A percentile compares a stretch with the other conserved stretches of the same genome.
Evolutionary conservation across 306 rosid genomes (phyloP).

Genomic region (Quercus glauca): DNA sequence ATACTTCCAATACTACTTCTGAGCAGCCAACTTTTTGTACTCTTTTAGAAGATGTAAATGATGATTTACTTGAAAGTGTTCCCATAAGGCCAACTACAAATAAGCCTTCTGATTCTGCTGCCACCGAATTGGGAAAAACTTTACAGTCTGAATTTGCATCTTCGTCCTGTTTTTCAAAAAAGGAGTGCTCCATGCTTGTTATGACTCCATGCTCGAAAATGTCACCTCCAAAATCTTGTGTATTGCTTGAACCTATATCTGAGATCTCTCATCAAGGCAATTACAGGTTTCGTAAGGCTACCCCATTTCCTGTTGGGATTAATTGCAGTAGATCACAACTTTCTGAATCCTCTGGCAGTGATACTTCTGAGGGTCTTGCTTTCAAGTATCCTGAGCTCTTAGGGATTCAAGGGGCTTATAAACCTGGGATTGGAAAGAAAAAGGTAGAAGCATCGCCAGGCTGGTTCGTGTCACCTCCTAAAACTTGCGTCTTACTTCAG

Average conservation of each 20-base stretch:
- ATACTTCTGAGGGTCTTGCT: slow-evolving; percentile 46
- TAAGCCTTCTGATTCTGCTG: slow-evolving; percentile 43
- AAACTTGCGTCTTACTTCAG: slow-evolving; percentile 77
- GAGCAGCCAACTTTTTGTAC: slow-evolving; percentile 24
- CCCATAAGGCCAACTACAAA: slow-evolving; percentile 32
- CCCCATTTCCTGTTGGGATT: slow-evolving; percentile 79
- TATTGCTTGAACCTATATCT: slow-evolving; percentile 76
- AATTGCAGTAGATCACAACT: slow-evolving; percentile 41
- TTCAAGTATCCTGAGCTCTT: slow-evolving; percentile 66
- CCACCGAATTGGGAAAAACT: slow-evolving; percentile 25
- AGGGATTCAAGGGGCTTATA: slow-evolving; percentile 43
- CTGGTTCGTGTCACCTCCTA: slow-evolving; percentile 88
- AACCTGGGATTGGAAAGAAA: slow-evolving; percentile 45
- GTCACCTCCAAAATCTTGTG: slow-evolving; percentile 91
- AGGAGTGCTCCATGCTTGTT: slow-evolving; percentile 47
- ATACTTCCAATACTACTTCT: slow-evolving; percentile 30
- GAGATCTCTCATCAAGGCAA: slow-evolving; percentile 42
- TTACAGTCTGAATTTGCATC: slow-evolving; percentile 34
- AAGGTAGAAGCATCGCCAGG: slow-evolving; percentile 58
- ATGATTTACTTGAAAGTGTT: slow-evolving; percentile 30
- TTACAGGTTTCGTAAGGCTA: slow-evolving; percentile 43
- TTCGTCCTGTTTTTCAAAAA: slow-evolving; percentile 30
- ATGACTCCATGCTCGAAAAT: slow-evolving; percentile 76
- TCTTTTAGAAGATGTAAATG: slow-evolving; percentile 28
- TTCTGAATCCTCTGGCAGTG: slow-evolving; percentile 44